Percentiles rank a stretch among this genome's conserved stretches.
Conservation (phyloP, 2,329 filamentous ascomycete species). For the Oidium heveae region DNA sequence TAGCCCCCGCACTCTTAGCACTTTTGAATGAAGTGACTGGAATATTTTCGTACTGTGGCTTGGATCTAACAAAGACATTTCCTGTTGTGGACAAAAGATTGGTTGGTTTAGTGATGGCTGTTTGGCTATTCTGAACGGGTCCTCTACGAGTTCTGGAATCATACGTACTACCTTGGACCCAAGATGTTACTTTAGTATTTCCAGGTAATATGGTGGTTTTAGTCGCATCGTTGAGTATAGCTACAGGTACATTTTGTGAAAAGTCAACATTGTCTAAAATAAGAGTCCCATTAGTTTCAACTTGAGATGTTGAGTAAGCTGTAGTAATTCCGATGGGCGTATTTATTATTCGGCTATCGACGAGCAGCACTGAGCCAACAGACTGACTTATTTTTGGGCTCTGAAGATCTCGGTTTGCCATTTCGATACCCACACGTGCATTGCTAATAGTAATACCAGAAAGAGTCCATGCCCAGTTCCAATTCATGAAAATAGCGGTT, state of each 20-base stretch:
- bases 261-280: slow-evolving; percentile 84
- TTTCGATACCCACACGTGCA: slow-evolving; percentile 53
- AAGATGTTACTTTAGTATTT: slow-evolving; percentile 42
- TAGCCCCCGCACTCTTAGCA: slow-evolving; percentile 59
- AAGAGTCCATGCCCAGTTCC: slow-evolving; percentile 73
- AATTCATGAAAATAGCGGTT: slow-evolving; percentile 71
- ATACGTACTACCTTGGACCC: slow-evolving; percentile 60
- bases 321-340: slow-evolving; percentile 56
- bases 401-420: slow-evolving; percentile 33
- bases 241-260: slow-evolving; percentile 32
- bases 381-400: slow-evolving; percentile 27
- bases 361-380: slow-evolving; percentile 62
- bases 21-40: slow-evolving; percentile 50
- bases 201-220: slow-evolving; percentile 38
- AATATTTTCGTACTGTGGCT: slow-evolving; percentile 62
- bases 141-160: slow-evolving; percentile 18
- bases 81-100: slow-evolving; percentile 36
- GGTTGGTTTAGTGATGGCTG: slow-evolving; percentile 34
- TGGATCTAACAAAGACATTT: slow-evolving; percentile 56
- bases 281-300: slow-evolving; percentile 52
- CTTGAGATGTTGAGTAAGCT: slow-evolving; percentile 36
- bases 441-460: slow-evolving; percentile 52
- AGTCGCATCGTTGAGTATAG: slow-evolving; percentile 34
- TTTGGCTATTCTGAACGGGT: slow-evolving; percentile 31
- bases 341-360: slow-evolving; percentile 58